These are phyloP conservation scores for Pseudogymnoascus sp. DNA, from an alignment of 2,329 filamentous ascomycete genomes.

Conservation along the genomic window DNA sequence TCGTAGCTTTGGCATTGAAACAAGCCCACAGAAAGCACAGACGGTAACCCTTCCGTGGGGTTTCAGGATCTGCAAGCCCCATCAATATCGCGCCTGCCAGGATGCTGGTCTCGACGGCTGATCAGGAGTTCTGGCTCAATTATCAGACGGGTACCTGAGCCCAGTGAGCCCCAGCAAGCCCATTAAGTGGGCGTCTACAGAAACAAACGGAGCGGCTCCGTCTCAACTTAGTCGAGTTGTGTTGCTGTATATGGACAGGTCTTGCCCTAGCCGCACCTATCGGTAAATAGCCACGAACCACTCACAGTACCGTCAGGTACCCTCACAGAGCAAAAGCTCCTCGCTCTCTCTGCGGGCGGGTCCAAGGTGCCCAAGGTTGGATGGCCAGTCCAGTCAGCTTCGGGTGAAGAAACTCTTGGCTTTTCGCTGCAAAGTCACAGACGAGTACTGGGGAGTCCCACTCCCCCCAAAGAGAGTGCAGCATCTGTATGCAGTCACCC, in stretches of 20 bases:
- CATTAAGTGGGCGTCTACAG: constrained; percentile 2
- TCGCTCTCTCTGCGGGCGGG: neutral
- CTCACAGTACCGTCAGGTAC: neutral
- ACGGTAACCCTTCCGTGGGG: neutral
- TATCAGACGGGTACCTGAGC: neutral
- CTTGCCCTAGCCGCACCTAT: constrained; percentile 5
- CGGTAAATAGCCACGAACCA: neutral
- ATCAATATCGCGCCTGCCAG: constrained; percentile 3
- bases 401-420: neutral
- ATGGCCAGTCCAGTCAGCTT: neutral
- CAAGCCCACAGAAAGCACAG: constrained; percentile 7
- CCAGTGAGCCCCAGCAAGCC: neutral
- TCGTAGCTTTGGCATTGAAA: constrained; percentile 1
- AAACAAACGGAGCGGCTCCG: neutral
- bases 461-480: neutral
- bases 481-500: neutral
- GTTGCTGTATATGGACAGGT: neutral
- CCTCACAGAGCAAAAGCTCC: neutral
- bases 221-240: neutral
- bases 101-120: neutral
- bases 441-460: neutral
- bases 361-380: neutral
- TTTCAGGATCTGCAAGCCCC: constrained; percentile 5
- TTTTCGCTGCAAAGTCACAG: neutral
- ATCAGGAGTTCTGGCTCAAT: neutral